Conservation (phyloP, 2,329 filamentous ascomycete genomes). For the Myriosclerotinia duriaeana region DNA sequence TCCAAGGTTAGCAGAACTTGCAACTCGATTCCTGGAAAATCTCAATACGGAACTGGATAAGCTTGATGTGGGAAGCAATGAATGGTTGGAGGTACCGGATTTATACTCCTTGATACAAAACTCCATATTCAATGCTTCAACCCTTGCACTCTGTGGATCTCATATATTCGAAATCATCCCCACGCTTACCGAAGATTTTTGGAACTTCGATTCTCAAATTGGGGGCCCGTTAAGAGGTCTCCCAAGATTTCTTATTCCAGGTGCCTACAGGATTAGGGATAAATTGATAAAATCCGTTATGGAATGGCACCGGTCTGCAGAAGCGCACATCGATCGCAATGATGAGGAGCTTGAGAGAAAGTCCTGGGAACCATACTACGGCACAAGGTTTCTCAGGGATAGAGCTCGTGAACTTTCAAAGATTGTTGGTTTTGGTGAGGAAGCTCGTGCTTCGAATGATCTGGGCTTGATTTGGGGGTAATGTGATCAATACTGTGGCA, state of each 20-base stretch:
- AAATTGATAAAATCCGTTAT: slow-evolving; percentile 30
- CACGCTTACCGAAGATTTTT: slow-evolving; percentile 36
- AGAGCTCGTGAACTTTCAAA: slow-evolving; percentile 23
- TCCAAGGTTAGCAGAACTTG: slow-evolving; percentile 25
- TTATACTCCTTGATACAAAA: slow-evolving; percentile 36
- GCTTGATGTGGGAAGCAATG: slow-evolving; percentile 21
- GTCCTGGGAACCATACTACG: slow-evolving; percentile 39
- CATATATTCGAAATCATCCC: slow-evolving; percentile 36
- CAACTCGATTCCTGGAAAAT: slow-evolving; percentile 23
- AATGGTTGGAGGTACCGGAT: slow-evolving; percentile 34
- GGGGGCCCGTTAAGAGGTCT: slow-evolving; percentile 32
- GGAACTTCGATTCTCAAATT: slow-evolving; percentile 37
- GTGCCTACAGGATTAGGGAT: slow-evolving; percentile 33
- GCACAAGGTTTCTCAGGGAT: slow-evolving; percentile 37
- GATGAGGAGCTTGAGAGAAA: slow-evolving; percentile 26
- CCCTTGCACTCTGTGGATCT: slow-evolving; percentile 36
- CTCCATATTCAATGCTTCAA: slow-evolving; percentile 35
- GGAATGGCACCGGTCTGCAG: slow-evolving; percentile 37
- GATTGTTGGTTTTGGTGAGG: slow-evolving; percentile 24
- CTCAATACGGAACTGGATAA: slow-evolving; percentile 24
- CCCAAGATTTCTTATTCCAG: slow-evolving; percentile 37
- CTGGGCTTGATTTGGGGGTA: slow-evolving; percentile 35
- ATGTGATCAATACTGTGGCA: background rate
- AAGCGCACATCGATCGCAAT: slow-evolving; percentile 25
- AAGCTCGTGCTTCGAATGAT: slow-evolving; percentile 29